These are phyloP conservation scores for Hortiboletus rubellus DNA, from an alignment of 1,284 basidiomycete genomes.

Conservation along the genomic window DNA sequence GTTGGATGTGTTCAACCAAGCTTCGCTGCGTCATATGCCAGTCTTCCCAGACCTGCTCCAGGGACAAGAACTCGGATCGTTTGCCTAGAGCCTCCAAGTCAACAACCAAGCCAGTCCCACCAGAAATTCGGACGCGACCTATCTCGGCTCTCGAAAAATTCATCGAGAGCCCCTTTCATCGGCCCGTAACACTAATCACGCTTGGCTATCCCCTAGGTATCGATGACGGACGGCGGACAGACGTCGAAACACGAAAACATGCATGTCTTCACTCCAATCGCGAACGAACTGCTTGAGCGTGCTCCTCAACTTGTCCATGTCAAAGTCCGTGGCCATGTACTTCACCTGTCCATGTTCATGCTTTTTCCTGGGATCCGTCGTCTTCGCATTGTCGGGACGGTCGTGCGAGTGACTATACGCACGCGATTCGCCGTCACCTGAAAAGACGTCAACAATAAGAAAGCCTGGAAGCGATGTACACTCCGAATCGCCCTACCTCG, in stretches of 20 bases:
- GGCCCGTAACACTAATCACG: too few species aligned
- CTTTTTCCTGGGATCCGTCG: constrained; percentile 23
- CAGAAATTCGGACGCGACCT: too few species aligned
- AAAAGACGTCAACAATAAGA: not conserved
- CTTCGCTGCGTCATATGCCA: constrained; percentile 84
- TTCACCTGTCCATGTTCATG: constrained; percentile 13
- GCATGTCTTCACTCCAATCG: too few species aligned
- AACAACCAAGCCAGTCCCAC: not conserved
- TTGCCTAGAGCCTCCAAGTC: constrained; percentile 36
- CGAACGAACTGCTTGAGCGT: constrained; percentile 30
- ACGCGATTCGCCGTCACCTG: constrained; percentile 33
- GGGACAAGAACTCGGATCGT: constrained; percentile 80
- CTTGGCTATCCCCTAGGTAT: too few species aligned
- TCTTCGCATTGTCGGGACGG: constrained; percentile 26
- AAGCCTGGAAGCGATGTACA: not conserved
- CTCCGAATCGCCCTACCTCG: constrained; percentile 8
- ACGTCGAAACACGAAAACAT: too few species aligned
- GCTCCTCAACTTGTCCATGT: constrained; percentile 46
- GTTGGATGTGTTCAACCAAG: constrained; percentile 52
- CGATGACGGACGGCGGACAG: too few species aligned
- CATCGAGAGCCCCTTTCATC: too few species aligned
- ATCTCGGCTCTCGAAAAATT: too few species aligned
- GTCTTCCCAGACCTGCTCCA: constrained; percentile 81
- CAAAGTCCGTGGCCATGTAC: constrained; percentile 24
- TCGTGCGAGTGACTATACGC: constrained; percentile 17